phyloP scores from a whole-genome alignment of 2,329 filamentous ascomycete species.

The Septoria petroselini region DNA sequence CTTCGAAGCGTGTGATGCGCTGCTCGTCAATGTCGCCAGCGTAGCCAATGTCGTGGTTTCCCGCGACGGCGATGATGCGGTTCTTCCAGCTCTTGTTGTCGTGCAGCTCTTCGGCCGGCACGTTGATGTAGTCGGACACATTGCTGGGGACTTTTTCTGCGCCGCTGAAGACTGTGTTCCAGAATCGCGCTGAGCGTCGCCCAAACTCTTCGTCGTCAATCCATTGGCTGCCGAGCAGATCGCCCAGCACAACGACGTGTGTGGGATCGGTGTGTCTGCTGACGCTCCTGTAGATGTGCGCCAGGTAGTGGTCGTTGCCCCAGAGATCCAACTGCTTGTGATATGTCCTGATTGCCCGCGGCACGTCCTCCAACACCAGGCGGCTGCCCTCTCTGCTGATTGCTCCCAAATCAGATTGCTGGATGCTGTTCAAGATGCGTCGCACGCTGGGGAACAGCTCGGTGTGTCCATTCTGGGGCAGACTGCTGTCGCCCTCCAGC shows the following conservation, averaged over 20 bases:
- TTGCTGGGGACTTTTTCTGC: constrained; percentile 32
- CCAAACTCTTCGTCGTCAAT: constrained; percentile 81
- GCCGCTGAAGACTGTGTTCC: constrained; percentile 30
- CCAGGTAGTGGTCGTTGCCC: constrained; percentile 92
- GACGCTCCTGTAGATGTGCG: constrained; percentile 82
- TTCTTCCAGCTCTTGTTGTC: constrained; percentile 62
- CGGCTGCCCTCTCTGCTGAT: constrained; percentile 24
- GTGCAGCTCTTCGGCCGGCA: constrained; percentile 41
- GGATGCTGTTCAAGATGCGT: constrained; percentile 19
- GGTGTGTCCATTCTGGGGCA: constrained; percentile 54
- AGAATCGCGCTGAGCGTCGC: constrained; percentile 52
- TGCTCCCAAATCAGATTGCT: constrained; percentile 11
- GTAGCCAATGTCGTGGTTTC: constrained; percentile 96
- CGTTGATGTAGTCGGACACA: constrained; percentile 34
- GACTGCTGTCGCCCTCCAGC: constrained; percentile 84
- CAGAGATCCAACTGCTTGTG: constrained; percentile 83
- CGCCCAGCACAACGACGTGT: constrained; percentile 84
- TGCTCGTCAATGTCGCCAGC: constrained; percentile 81
- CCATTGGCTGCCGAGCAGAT: constrained; percentile 94
- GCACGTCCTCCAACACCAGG: constrained; percentile 57
- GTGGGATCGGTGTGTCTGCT: constrained; percentile 82
- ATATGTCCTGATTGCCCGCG: constrained; percentile 61
- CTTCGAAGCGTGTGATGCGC: constrained; percentile 76
- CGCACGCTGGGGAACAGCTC: constrained; percentile 43
- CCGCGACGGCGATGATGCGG: constrained; percentile 81